Evolutionary conservation across 495 filamentous ascomycete species (phyloP).

Genomic region (Aspergillus indologenus): DNA sequence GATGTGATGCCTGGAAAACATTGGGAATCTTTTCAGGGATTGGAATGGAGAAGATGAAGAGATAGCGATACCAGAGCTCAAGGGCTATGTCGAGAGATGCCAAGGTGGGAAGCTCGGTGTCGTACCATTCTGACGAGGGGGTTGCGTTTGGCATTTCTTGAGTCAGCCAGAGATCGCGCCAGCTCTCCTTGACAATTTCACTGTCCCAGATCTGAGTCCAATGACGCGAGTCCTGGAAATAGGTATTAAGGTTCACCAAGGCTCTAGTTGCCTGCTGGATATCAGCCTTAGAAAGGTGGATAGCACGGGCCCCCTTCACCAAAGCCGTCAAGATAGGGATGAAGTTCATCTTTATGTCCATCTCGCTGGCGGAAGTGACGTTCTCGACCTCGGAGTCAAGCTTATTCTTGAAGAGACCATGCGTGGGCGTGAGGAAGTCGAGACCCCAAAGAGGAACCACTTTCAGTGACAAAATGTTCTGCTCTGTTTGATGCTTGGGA

Average conservation of each 20-base stretch:
- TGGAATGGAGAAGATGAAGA: conserved; percentile 68
- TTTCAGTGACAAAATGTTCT: conserved; percentile 63
- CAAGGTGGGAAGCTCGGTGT: conserved; percentile 57
- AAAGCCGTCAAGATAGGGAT: conserved; percentile 59
- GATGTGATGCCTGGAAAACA: conserved; percentile 67
- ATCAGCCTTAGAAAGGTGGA: conserved; percentile 47
- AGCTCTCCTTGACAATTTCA: conserved; percentile 55
- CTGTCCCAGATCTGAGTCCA: conserved; percentile 65
- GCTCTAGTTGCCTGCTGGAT: conserved; percentile 56
- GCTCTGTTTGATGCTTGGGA: conserved; percentile 64
- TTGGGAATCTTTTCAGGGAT: conserved; percentile 60
- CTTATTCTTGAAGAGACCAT: conserved; percentile 61
- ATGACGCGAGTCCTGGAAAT: conserved; percentile 58
- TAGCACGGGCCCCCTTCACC: conserved; percentile 55
- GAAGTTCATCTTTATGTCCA: conserved; percentile 60
- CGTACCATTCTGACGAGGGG: conserved; percentile 52
- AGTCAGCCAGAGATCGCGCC: conserved; percentile 60
- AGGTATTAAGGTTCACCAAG: conserved; percentile 59
- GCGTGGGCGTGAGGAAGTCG: conserved; percentile 59
- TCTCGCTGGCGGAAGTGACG: conserved; percentile 48
- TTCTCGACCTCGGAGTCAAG: conserved; percentile 60
- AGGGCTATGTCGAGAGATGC: conserved; percentile 54
- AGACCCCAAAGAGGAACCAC: conserved; percentile 66
- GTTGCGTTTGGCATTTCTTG: conserved; percentile 53
- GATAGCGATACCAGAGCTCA: conserved; percentile 62